Evolutionary conservation across 257 asterid species (phyloP).

Genomic region (Solanum stenotomum): DNA sequence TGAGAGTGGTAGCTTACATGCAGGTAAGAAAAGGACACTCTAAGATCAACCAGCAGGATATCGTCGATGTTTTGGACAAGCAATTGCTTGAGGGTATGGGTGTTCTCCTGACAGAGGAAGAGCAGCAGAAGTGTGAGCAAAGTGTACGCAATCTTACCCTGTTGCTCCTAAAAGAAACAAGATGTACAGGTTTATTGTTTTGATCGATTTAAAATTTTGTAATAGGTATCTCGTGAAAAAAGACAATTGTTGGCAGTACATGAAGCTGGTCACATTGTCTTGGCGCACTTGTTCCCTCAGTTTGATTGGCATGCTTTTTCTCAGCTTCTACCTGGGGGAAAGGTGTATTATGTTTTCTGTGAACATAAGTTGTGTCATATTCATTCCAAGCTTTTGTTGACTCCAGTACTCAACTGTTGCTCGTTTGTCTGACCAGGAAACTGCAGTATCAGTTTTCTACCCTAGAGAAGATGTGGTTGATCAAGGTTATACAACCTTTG

Average conservation of each 20-base stretch:
- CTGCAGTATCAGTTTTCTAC: slow-evolving; percentile 92
- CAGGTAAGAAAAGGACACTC: slow-evolving; percentile 90
- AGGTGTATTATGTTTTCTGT: slow-evolving; percentile 31
- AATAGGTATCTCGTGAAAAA: slow-evolving; percentile 71
- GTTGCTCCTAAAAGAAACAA: slow-evolving; percentile 1
- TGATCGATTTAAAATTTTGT: neutral
- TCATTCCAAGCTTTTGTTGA: neutral
- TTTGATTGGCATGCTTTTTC: slow-evolving; percentile 99
- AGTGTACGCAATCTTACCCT: slow-evolving; percentile 44
- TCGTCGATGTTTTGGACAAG: slow-evolving; percentile 88
- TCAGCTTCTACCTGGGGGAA: slow-evolving; percentile 98
- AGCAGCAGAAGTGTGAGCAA: slow-evolving; percentile 85
- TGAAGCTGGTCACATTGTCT: slow-evolving; percentile 95
- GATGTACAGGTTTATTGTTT: neutral
- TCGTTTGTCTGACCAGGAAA: slow-evolving; percentile 59
- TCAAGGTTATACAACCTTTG: slow-evolving; percentile 85
- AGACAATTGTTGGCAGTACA: slow-evolving; percentile 85
- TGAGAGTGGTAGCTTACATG: neutral
- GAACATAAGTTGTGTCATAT: neutral
- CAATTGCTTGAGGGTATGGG: slow-evolving; percentile 99
- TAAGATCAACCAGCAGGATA: slow-evolving; percentile 78
- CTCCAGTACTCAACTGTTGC: neutral
- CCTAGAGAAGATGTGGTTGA: slow-evolving; percentile 91
- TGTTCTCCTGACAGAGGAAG: slow-evolving; percentile 98
- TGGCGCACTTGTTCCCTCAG: slow-evolving; percentile 92